Evolutionary conservation across 345 rosid species (phyloP).

Genomic region (Euphorbia tirucalli): DNA sequence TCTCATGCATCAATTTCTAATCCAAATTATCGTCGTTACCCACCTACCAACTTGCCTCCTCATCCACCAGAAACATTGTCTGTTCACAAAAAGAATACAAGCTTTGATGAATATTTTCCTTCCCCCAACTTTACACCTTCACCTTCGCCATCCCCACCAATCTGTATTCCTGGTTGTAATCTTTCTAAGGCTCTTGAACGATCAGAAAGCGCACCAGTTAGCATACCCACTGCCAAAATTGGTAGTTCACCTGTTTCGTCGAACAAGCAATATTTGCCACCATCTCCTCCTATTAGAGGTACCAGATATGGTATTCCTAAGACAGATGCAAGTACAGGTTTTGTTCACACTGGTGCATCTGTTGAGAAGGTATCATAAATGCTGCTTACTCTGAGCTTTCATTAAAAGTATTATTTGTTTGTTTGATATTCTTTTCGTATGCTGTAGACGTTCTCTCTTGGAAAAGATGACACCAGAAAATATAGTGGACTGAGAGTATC

Average conservation of each 20-base stretch:
- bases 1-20: constrained; percentile 51
- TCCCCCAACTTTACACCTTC: constrained; percentile 66
- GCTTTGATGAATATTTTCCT: constrained; percentile 56
- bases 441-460: constrained; percentile 42
- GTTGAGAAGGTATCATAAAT: constrained; percentile 62
- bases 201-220: constrained; percentile 87
- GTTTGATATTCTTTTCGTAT: constrained; percentile 14
- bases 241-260: constrained; percentile 38
- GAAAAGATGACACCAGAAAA: constrained; percentile 55
- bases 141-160: constrained; percentile 69
- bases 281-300: constrained; percentile 53
- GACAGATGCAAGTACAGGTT: constrained; percentile 40
- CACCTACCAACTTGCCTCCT: constrained; percentile 47
- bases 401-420: not conserved
- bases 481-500: constrained; percentile 48
- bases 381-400: constrained; percentile 1
- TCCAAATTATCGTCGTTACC: constrained; percentile 42
- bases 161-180: constrained; percentile 44
- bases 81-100: constrained; percentile 42
- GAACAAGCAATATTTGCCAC: constrained; percentile 51
- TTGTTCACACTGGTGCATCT: constrained; percentile 37
- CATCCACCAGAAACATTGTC: constrained; percentile 55
- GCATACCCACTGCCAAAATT: constrained; percentile 48
- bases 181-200: constrained; percentile 42
- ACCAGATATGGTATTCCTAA: constrained; percentile 39